Evolutionary conservation across 2,329 filamentous ascomycete species (phyloP).

Genomic region (Claviceps africana): DNA sequence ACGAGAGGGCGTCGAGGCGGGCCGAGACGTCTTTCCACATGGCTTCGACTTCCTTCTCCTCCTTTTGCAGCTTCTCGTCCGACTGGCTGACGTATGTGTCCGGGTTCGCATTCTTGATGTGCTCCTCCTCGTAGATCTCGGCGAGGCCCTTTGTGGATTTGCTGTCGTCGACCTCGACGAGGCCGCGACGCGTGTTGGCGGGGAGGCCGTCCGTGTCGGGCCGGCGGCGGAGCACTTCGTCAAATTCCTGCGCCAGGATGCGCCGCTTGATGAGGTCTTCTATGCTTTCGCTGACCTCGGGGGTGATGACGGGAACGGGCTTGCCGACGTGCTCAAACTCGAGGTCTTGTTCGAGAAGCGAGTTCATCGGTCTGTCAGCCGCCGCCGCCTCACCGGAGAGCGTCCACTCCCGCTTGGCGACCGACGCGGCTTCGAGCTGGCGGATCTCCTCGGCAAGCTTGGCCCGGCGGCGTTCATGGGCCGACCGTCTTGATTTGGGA

Average conservation of each 20-base stretch:
- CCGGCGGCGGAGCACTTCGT: conserved; percentile 72
- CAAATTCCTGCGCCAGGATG: conserved; percentile 80
- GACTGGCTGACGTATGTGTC: conserved; percentile 65
- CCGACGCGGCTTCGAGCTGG: conserved; percentile 73
- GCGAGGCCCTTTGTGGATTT: conserved; percentile 81
- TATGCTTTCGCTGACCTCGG: conserved; percentile 79
- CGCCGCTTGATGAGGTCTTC: conserved; percentile 89
- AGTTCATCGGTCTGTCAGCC: conserved; percentile 73
- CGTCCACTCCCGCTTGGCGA: conserved; percentile 84
- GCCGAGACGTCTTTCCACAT: conserved; percentile 72
- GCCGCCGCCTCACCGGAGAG: conserved; percentile 78
- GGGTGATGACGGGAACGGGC: conserved; percentile 84
- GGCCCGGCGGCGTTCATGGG: conserved; percentile 75
- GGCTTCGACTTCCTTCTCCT: conserved; percentile 68
- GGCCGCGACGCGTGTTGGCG: conserved; percentile 49
- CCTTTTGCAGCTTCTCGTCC: conserved; percentile 67
- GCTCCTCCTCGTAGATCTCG: conserved; percentile 88
- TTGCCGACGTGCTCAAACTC: conserved; percentile 95
- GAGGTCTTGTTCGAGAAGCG: conserved; percentile 82
- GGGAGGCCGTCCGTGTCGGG: conserved; percentile 58
- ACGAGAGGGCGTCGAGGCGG: conserved; percentile 77
- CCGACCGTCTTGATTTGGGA: conserved; percentile 60
- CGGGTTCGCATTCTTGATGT: conserved; percentile 64
- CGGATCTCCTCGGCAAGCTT: conserved; percentile 84
- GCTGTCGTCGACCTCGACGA: conserved; percentile 70